Evolutionary conservation across 2,329 filamentous ascomycete species (phyloP).

Genomic region (Fusarium nurragi): DNA sequence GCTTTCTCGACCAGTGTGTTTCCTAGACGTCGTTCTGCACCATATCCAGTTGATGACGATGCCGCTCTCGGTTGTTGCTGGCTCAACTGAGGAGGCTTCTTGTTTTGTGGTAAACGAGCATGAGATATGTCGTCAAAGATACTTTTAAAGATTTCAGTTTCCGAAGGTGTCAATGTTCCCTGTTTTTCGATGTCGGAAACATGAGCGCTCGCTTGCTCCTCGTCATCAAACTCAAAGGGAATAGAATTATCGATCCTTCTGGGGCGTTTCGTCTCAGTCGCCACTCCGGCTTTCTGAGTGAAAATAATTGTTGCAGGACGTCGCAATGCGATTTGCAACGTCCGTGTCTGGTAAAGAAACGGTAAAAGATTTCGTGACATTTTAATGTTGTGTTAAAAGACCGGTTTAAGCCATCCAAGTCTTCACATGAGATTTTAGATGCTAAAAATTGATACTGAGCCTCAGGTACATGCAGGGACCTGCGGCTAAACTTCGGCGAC

Average conservation of each 20-base stretch:
- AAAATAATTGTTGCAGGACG: conserved; percentile 37
- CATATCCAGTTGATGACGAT: background rate
- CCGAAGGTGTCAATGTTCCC: conserved; percentile 67
- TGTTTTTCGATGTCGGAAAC: conserved; percentile 25
- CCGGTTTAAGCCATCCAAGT: background rate
- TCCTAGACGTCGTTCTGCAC: conserved; percentile 14
- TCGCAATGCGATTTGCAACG: conserved; percentile 52
- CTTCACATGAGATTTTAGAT: conserved; percentile 22
- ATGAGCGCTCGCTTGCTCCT: conserved; percentile 46
- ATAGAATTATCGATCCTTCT: conserved; percentile 52
- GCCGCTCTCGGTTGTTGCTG: background rate
- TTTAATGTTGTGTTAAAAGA: background rate
- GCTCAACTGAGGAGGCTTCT: conserved; percentile 29
- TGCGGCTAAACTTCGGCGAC: conserved; percentile 37
- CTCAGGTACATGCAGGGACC: background rate
- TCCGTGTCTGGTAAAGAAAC: conserved; percentile 78
- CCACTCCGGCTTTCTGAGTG: conserved; percentile 34
- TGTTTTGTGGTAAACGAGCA: conserved; percentile 47
- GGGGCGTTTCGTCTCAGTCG: conserved; percentile 22
- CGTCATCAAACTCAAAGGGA: conserved; percentile 64
- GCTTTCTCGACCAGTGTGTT: conserved; percentile 49
- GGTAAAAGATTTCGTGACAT: conserved; percentile 66
- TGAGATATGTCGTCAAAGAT: conserved; percentile 60
- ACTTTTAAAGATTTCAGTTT: conserved; percentile 67
- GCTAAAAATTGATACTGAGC: conserved; percentile 31